Evolutionary conservation across 1,139 yeast genomes (phyloP), one percentile per base, ranked within the genome.

Genomic region (Zygosaccharomyces pseudobailii): DNA sequence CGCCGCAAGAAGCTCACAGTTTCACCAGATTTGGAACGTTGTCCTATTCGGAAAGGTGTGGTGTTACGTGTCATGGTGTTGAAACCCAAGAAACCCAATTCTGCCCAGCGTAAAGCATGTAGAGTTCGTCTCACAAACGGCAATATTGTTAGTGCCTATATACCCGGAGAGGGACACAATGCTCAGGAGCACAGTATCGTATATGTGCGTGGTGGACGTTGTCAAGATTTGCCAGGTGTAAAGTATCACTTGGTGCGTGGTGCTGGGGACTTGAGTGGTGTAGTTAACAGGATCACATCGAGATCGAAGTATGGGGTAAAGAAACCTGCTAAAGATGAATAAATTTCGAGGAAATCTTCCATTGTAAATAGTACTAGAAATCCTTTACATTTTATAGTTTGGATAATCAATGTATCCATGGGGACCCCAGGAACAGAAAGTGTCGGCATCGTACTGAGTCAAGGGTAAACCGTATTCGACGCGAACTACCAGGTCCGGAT

Each of bases 151-250:
- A 84, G 95, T 45, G 96, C 97, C 3, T 89, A 90, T 67, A 92
- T 94, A 51, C 97, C 97, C 9, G 99, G 99, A 48, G 97, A 92
- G 65, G 98, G 99, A 22, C 98, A 94, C 69, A 92, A 92, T 63
- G 92, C 95, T 36, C 97, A 92, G 71, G 99, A 94, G 70, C 99
- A 94, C 71, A 88, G 95, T 63, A 95, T 92, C 47, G 97, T 94
- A 2, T 79, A 84, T 48, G 95, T 94, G 2, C 80, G 98, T 68
- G 99, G 99, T 23, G 99, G 98, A 17, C 82, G 97, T 76, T 89
- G 89, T 45, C 97, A 90, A 67, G 99, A 94, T 82, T 76, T 92
- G 62, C 98, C 98, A 21, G 99, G 99, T 76, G 97, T 92, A 41
- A 90, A 89, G 67, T 92, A 94, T 69, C 92, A 87, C 69, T 76